Base-by-base conservation (phyloP, 2,329 filamentous ascomycete genomes). In the Aureobasidium mangrovei region DNA sequence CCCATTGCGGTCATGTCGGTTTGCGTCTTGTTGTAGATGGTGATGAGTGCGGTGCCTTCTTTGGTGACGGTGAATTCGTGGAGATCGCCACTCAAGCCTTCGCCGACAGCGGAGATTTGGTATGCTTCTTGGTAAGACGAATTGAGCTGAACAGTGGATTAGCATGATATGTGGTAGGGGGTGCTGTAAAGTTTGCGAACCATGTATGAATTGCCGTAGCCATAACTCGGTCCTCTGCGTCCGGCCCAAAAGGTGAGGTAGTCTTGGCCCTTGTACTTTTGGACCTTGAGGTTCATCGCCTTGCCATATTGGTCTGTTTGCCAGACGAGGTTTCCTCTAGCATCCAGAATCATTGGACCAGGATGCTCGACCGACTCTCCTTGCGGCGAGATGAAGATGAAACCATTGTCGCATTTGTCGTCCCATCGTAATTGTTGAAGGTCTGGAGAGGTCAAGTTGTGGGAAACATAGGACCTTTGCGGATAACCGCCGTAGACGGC, bases 11-110 rank as follows among this genome's bases (percentile, higher is more conserved):
- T 53, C 35, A 65, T 66, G 47, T 69, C 47, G 24, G 63, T 18
- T 57, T 60, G 44, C 64, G 58, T n/a, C 59, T 62, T 26, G 54
- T 70, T 67, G 60, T 76, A 77, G 7, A 71, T 69, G 1, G 72
- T 72, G 56, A 77, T 64, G 38, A 77, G 64, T 26, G 70, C 71
- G 0, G 70, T 71, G 40, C 67, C 67, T 8, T 71, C 62, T 42
- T 61, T 64, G 0, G 62, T 52, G 27, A 76, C 61, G 8, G 63
- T 61, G 58, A 75, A 70, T 45, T 75, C 72, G 60, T 76, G 74
- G 43, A 72, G 66, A 7, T 69, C 72, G 4, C 68, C 72, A 28
- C 61, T 54, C 33, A 64, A 68, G 44, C 60, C 60, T 67, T 10
- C 61, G 67, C 56, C 70, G 61, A 42, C 71, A 36, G 53, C 61